Base-by-base conservation (phyloP, 352 stramenopile species). In the Pythium guiyangense region DNA sequence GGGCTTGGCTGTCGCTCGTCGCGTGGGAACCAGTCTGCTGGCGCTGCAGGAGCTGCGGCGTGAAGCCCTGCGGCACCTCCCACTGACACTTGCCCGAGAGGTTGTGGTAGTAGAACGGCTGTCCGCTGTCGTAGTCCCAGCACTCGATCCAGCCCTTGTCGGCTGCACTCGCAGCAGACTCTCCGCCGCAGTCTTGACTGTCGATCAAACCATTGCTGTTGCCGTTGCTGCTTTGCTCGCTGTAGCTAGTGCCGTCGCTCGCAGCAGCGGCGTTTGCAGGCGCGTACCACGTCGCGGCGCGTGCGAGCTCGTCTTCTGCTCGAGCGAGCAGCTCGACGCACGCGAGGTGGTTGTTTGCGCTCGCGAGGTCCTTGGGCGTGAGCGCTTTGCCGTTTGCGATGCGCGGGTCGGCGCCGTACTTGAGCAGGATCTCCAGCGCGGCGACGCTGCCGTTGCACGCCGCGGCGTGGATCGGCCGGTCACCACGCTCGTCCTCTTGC, bases 121-220 rank as follows among this genome's bases (percentile, higher is more conserved):
- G n/a, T n/a, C n/a, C n/a, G n/a, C n/a, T n/a, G n/a, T n/a, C n/a
- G n/a, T n/a, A n/a, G n/a, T n/a, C n/a, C n/a, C n/a, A n/a, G n/a
- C n/a, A n/a, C n/a, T n/a, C n/a, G n/a, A n/a, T n/a, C n/a, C n/a
- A n/a, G n/a, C n/a, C 8, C 67, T 56, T 57, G 84, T 74, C 77
- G 74, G 86, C 57, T 88, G 77, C 77, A 88, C 54, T 88, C 70
- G 45, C 82, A 74, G 74, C 77, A 88, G 9, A 27, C 49, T 18
- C 34, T 15, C n/a, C n/a, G 26, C 26, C 47, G 29, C 10, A 15
- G 4, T n/a, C 29, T 2, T n/a, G 12, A 29, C 15, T 20, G 77
- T 70, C 29, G 26, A 27, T 40, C 35, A 40, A 6, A 20, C n/a
- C 39, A 22, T 59, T 64, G 18, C 65, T 63, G 29, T 44, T 52